These are phyloP conservation scores for Rhizopus arrhizus DNA, from an alignment of 371 early-diverging fungal genomes.

Conservation along the genomic window DNA sequence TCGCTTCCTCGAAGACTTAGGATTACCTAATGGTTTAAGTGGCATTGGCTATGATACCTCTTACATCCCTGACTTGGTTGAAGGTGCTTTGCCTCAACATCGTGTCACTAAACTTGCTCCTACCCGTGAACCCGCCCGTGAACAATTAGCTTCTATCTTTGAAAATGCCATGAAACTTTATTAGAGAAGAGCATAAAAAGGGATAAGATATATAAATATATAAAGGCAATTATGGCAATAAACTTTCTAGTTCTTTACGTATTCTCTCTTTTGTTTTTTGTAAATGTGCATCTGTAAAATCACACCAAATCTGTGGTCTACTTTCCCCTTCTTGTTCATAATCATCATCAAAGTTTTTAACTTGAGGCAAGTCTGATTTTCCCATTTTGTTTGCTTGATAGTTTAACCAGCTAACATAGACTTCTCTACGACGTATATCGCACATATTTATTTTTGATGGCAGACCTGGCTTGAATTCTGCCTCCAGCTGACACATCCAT, in stretches of 20 bases:
- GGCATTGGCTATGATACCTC: constrained; percentile 77
- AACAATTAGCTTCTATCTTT: constrained; percentile 70
- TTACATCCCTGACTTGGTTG: constrained; percentile 75
- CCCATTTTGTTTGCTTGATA: constrained; percentile 25
- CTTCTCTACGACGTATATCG: constrained; percentile 22
- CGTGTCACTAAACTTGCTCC: constrained; percentile 92
- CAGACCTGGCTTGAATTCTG: constrained; percentile 15
- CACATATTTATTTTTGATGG: background rate
- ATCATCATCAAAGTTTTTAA: constrained; percentile 13
- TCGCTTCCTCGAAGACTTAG: constrained; percentile 72
- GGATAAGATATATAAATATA: background rate
- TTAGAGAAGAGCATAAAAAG: constrained; percentile 23
- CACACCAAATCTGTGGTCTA: background rate
- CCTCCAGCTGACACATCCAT: constrained; percentile 26
- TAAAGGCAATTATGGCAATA: background rate
- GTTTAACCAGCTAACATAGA: constrained; percentile 37
- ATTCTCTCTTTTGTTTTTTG: constrained; percentile 2
- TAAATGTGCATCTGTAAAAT: background rate
- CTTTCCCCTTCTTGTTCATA: constrained; percentile 9
- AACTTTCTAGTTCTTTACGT: background rate
- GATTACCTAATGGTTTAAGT: constrained; percentile 82
- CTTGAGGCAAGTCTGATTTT: constrained; percentile 1
- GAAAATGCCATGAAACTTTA: constrained; percentile 72
- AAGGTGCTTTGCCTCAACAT: constrained; percentile 89
- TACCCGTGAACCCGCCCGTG: constrained; percentile 66